Base-by-base conservation (phyloP, 441 rosid species). In the Bruguiera hainesii region DNA sequence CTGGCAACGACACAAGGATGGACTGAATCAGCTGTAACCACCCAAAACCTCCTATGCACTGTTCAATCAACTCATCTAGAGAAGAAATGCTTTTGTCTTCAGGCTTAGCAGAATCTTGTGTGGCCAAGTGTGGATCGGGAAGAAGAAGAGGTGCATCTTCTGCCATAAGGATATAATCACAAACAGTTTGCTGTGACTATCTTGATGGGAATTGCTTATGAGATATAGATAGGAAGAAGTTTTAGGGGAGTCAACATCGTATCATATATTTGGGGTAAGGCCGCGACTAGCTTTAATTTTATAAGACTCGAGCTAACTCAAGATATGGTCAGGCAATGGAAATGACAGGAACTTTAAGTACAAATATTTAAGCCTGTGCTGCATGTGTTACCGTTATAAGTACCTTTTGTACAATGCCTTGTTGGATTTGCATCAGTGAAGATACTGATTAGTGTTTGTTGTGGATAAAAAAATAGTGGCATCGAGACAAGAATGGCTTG, bases 21-120 rank as follows among this genome's bases (percentile, higher is more conserved):
- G 89, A 82, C 67, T 85, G 92, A 19, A 85, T 5, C 64, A 90
- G 72, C 65, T 90, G 92, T 13, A 76, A 73, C 75, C 78, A 74
- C 3, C 87, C 77, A 5, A 83, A 86, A 25, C 63, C 76, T 73
- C 80, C 86, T 0, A 85, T 72, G 66, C 75, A 81, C 2, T 39
- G 37, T 21, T 90, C 96, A 15, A 85, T 83, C 2, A 69, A 67
- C 21, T 84, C 84, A 68, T 85, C 85, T 0, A 90, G 81, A 7
- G 88, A 76, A 3, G 65, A 75, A 63, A 73, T 61, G 18, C 73
- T 75, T 1, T 69, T 16, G 61, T 77, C 75, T 7, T 51, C 3
- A 7, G 71, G 46, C 6, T 71, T 33, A 52, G 68, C 61, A 6
- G 60, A 46, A 6, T 55, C 42, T 35, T 35, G 42, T 11, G 9